phyloP scores from a whole-genome alignment of 257 asterid species.

The Solanum commersonii region DNA sequence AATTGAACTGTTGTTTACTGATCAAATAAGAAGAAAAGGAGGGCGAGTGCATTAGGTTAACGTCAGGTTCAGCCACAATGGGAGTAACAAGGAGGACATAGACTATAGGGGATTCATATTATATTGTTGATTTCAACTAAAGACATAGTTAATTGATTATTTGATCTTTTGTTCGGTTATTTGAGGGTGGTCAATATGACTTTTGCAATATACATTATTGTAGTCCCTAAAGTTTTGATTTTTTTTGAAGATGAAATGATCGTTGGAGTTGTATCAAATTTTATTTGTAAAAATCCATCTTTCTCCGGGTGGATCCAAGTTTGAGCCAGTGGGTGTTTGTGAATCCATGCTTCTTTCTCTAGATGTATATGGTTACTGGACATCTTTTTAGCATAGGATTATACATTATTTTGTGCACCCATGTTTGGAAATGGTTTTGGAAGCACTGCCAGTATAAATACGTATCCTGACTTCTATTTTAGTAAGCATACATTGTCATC shows the following conservation, averaged over 20 bases:
- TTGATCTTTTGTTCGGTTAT: neutral
- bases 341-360: neutral
- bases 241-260: neutral
- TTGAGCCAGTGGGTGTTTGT: neutral
- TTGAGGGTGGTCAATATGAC: neutral
- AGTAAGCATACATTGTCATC: neutral
- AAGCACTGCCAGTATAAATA: neutral
- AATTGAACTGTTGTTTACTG: neutral
- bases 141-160: neutral
- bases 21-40: neutral
- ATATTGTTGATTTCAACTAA: neutral
- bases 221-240: neutral
- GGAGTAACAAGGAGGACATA: neutral
- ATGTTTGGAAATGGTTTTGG: neutral
- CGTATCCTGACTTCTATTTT: neutral
- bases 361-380: neutral
- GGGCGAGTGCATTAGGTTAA: neutral
- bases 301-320: neutral
- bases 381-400: neutral
- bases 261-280: neutral
- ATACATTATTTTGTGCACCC: neutral
- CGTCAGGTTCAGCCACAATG: neutral
- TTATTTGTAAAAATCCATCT: neutral
- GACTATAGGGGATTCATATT: neutral
- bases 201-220: neutral